phyloP scores from a whole-genome alignment of 345 rosid genomes.

The Eucalyptus curtisii region DNA sequence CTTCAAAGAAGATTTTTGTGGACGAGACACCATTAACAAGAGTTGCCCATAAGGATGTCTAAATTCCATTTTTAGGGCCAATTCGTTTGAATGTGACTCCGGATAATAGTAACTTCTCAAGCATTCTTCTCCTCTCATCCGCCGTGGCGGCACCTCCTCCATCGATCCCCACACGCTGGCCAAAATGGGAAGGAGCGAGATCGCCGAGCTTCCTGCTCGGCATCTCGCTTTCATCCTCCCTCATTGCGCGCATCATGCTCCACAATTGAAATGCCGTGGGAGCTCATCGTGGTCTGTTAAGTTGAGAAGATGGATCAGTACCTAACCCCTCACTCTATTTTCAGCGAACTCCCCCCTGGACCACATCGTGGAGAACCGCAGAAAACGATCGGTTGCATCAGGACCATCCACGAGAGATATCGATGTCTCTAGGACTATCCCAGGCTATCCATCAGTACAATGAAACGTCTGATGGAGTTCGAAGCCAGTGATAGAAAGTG shows the following conservation, averaged over 20 bases:
- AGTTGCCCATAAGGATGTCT: not conserved
- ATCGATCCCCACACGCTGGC: not conserved
- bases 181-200: not conserved
- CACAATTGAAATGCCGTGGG: not conserved
- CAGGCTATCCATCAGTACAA: rapidly evolving
- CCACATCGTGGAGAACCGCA: not conserved
- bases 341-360: not conserved
- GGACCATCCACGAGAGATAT: not conserved
- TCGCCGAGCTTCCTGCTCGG: not conserved
- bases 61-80: not conserved
- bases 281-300: not conserved
- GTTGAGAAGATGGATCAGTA: not conserved
- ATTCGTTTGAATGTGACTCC: not conserved
- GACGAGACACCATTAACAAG: not conserved
- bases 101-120: not conserved
- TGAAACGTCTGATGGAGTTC: not conserved
- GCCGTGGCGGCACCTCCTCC: not conserved
- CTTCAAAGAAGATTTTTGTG: not conserved
- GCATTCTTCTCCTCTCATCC: not conserved
- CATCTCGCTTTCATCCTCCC: not conserved
- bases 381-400: not conserved
- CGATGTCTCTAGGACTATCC: not conserved
- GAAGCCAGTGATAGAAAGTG: not conserved
- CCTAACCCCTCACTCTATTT: not conserved
- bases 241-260: not conserved